Evolutionary conservation across 2,329 filamentous ascomycete species (phyloP).

Genomic region (Ophiocordyceps robertsii): DNA sequence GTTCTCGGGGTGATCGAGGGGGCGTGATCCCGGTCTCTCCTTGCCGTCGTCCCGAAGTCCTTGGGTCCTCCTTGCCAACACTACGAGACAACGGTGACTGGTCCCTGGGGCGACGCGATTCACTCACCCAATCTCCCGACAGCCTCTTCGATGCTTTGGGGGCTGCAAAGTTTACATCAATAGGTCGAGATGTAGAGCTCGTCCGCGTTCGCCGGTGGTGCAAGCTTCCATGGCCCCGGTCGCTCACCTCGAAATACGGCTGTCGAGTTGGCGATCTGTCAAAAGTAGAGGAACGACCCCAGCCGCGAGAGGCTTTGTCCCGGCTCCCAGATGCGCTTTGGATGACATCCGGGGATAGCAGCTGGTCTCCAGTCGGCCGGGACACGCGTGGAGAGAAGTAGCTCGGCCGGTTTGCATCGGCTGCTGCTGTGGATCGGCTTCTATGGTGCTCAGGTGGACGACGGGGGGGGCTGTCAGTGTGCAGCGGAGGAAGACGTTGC

Average conservation of each 20-base stretch:
- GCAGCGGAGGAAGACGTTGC: conserved; percentile 29
- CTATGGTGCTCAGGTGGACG: conserved; percentile 17
- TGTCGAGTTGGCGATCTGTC: conserved; percentile 19
- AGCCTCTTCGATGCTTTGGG: conserved; percentile 12
- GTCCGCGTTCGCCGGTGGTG: conserved; percentile 13
- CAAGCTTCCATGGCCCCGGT: conserved; percentile 12
- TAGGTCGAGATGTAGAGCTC: conserved; percentile 11
- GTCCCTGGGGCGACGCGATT: conserved; percentile 13
- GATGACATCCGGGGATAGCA: conserved; percentile 28
- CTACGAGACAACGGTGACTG: conserved; percentile 11
- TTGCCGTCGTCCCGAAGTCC: conserved; percentile 11
- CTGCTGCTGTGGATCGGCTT: conserved; percentile 18
- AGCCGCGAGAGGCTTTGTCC: conserved; percentile 27
- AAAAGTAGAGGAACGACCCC: conserved; percentile 13
- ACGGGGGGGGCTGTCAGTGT: conserved; percentile 23
- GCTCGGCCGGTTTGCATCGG: conserved; percentile 16
- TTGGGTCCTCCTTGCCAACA: conserved; percentile 18
- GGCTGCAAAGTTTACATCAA: conserved; percentile 11
- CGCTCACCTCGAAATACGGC: conserved; percentile 14
- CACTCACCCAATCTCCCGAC: conserved; percentile 19
- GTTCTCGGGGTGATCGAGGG: conserved; percentile 10
- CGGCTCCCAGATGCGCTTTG: conserved; percentile 26
- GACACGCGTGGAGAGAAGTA: conserved; percentile 16
- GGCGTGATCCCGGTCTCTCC: conserved; percentile 7
- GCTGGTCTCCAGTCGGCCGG: conserved; percentile 17